Percentiles rank a stretch among this genome's conserved stretches.
Conservation (phyloP, 306 rosid genomes). For the Acacia melanoxylon region DNA sequence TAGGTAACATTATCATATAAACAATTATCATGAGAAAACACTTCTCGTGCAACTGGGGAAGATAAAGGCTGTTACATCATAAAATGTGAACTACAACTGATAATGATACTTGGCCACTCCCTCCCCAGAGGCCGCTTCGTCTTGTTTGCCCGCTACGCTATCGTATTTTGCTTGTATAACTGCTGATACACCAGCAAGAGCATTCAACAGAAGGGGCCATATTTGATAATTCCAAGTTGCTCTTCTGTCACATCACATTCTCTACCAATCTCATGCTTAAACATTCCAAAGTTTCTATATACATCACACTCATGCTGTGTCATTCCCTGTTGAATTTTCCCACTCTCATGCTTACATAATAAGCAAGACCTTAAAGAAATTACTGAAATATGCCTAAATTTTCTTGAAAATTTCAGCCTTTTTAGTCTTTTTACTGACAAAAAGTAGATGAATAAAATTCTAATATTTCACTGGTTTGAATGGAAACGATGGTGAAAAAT, state of each 20-base stretch:
- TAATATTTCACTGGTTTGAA: not conserved
- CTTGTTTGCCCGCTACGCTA: not conserved
- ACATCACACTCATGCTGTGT: not conserved
- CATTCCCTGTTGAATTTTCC: not conserved
- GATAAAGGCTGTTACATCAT: no score
- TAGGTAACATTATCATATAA: no score
- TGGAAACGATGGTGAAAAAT: not conserved
- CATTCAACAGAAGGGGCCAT: not conserved
- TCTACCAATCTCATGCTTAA: not conserved
- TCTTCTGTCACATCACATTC: conserved; percentile 19
- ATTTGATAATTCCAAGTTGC: conserved; percentile 9
- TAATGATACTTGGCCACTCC: conserved; percentile 21
- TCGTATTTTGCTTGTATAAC: conserved; percentile 13
- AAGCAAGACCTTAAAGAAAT: not conserved
- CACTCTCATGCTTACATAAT: not conserved
- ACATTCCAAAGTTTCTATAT: not conserved
- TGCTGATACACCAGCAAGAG: not conserved
- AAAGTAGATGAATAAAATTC: not conserved
- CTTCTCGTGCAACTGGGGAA: no score
- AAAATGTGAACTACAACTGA: not conserved
- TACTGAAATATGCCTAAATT: not conserved
- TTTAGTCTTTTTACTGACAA: not conserved
- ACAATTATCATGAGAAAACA: no score
- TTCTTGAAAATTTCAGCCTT: not conserved
- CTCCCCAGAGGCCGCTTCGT: conserved; percentile 18